Conservation (phyloP, 73 alveolate genomes). For the Stentor roeselii region DNA sequence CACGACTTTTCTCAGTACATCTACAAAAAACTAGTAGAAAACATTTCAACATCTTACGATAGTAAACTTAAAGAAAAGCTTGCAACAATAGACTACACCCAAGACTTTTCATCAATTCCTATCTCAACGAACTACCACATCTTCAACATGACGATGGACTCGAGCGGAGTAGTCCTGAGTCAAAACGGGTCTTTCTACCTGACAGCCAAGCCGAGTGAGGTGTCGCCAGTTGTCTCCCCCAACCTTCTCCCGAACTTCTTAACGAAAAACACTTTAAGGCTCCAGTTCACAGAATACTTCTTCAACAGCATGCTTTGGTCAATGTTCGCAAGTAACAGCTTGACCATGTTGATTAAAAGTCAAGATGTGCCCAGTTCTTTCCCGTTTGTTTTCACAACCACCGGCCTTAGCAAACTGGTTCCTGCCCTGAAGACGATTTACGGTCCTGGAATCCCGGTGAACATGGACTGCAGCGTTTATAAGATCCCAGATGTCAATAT, state of each 20-base stretch:
- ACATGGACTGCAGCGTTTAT: neutral
- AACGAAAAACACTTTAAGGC: neutral
- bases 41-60: neutral
- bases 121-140: neutral
- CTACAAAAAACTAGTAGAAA: neutral
- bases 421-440: neutral
- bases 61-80: neutral
- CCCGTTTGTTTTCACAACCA: neutral
- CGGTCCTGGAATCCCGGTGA: neutral
- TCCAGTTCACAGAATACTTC: constrained; percentile 13
- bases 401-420: neutral
- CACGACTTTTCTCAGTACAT: neutral
- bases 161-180: neutral
- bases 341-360: neutral
- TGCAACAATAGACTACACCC: neutral
- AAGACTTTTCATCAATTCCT: neutral
- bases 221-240: neutral
- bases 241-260: neutral
- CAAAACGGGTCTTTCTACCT: neutral
- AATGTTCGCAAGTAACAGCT: neutral
- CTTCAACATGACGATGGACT: neutral
- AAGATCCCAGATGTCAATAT: neutral
- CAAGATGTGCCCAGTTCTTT: neutral
- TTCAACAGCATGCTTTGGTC: neutral
- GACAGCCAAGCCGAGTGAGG: neutral